Evolutionary conservation across 768 basidiomycete genomes (phyloP), one percentile per base, ranked within the genome.

Genomic region (Dacryopinax spathularia): DNA sequence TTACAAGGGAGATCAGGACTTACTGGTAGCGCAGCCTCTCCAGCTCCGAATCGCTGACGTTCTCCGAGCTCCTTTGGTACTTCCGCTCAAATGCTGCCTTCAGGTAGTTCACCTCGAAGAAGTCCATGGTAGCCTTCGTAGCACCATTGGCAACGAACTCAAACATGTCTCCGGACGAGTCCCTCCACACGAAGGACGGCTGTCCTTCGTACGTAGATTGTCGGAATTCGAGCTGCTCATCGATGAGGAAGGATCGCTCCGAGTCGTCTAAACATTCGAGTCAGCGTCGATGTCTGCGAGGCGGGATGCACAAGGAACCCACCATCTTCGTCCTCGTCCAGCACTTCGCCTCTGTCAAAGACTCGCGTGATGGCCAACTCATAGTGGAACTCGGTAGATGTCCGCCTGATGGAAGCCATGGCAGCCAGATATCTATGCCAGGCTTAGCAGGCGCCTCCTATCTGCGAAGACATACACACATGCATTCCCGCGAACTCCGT

Each of bases 71-170:
- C 60, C 68, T 77, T 69, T 80, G 85, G 77, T 88, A 87, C 77
- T 93, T 94, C 75, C 93, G 84, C 72, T 99, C 96, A 73, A 87
- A 98, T 85, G 98, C 92, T 64, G 95, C 95, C 31, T 90, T 85
- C 69, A 95, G 89, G 81, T 97, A 88, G 75, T 92, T 90, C 27
- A 86, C 86, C 75, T 97, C 93, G 71, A 98, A 96, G 72, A 92
- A 88, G 16, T 83, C 86, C 56, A 85, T 82, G 0, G 91, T 94
- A 0, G 89, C 87, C 61, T 73, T 79, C 60, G 84, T 84, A 48
- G 91, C 91, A 3, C 85, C 85, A 2, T 84, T 78, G 43, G 73
- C 72, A 18, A 96, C 87, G 72, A 94, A 98, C 73, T 97, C 94
- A 72, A 88, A 97, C 62, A 90, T 81, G 71, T 97, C 95, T 68